Evolutionary conservation across 495 filamentous ascomycete species (phyloP).

Genomic region (Sporormia fimetaria): DNA sequence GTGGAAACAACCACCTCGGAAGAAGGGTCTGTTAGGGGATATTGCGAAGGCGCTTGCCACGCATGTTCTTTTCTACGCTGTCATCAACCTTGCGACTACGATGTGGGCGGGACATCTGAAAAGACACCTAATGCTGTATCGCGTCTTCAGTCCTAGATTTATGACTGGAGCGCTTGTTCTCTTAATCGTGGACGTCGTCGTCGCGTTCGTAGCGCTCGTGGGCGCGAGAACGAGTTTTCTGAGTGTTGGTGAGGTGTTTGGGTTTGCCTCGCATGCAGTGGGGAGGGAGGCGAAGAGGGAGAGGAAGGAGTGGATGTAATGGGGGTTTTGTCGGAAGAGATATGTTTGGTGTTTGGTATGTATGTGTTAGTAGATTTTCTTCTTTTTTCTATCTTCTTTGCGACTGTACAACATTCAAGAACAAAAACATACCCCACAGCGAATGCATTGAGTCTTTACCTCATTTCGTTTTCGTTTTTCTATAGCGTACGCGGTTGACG

Average conservation of each 20-base stretch:
- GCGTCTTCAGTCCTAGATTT: constrained; percentile 86
- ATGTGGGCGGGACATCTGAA: constrained; percentile 78
- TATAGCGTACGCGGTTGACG: too few species aligned
- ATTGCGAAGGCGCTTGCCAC: constrained; percentile 58
- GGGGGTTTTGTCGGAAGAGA: background rate
- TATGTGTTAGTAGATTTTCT: too few species aligned
- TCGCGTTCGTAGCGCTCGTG: constrained; percentile 52
- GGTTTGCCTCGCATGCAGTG: too few species aligned
- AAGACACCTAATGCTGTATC: constrained; percentile 90
- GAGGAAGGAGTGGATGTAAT: background rate
- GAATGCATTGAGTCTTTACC: too few species aligned
- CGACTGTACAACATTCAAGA: too few species aligned
- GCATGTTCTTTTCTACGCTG: constrained; percentile 69
- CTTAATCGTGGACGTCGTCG: constrained; percentile 64
- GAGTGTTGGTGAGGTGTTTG: constrained; percentile 82
- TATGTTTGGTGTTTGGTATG: too few species aligned
- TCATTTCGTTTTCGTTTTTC: too few species aligned
- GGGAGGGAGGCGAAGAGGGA: background rate
- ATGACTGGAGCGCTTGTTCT: constrained; percentile 69
- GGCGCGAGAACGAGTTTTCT: constrained; percentile 61
- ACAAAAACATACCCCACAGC: too few species aligned
- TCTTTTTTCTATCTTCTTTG: too few species aligned
- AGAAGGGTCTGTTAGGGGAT: constrained; percentile 51
- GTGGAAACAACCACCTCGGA: constrained; percentile 61
- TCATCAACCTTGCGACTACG: constrained; percentile 69